Evolutionary conservation across 352 stramenopile genomes (phyloP), one percentile per base, ranked within the genome.

Genomic region (Phytophthora citricola): DNA sequence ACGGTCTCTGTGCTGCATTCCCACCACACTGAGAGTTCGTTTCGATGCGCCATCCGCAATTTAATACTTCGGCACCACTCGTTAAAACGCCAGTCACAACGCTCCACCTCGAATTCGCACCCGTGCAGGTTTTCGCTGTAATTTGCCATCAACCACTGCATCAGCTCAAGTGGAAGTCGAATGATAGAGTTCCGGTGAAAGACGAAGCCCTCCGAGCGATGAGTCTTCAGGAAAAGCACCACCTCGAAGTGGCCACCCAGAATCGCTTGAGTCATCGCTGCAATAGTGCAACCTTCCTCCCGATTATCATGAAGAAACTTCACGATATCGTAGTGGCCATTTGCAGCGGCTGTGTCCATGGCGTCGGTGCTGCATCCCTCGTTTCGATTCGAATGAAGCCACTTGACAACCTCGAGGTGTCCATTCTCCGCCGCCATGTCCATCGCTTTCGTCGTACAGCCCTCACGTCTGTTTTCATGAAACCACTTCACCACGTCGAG

Each of bases 321-420:
- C 26, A 77, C 58, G 10, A 71, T 41, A 27, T 41, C 34, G 34
- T 74, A 44, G 27, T 74, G 46, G 1, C 69, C 69, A 55, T 67
- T 71, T 27, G 36, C 50, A 15, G 65, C 69, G 2, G 69, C 54
- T 12, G 39, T 51, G 9, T 74, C 50, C 69, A 77, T 77, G 4
- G 69, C 59, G 17, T 73, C 57, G 12, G 44, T 36, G 4, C 50
- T 65, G 39, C 60, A 75, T n/a, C 71, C 68, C 49, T 79, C 71
- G 5, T 53, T 39, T 11, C 63, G 48, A 39, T 72, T 62, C 6
- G 2, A 12, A 39, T 78, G 58, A 0, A 80, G 50, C 68, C 68
- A 78, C 38, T 75, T 66, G 29, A 81, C 69, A 8, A 79, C 39
- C 10, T 70, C 26, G 2, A 80, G 17, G 31, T 81, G 61, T 26